These are phyloP conservation scores for Gentiana macrophylla DNA, from an alignment of 257 asterid genomes.

Conservation along the genomic window DNA sequence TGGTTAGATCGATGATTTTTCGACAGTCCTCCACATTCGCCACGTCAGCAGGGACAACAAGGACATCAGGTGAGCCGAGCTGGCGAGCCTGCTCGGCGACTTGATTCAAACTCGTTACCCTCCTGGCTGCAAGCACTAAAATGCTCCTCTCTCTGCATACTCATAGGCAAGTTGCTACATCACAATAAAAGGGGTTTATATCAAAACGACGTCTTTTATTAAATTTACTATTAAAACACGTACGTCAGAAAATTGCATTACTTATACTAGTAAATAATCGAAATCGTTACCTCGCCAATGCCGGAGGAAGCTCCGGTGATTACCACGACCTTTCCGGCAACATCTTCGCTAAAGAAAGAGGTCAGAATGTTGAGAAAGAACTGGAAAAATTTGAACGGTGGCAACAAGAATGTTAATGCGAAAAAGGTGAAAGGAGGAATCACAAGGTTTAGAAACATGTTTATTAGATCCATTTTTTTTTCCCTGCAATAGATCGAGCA, in stretches of 20 bases:
- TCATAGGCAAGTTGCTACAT: conserved; percentile 65
- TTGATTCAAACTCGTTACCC: conserved; percentile 39
- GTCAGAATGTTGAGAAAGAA: no score
- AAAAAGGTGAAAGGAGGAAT: no score
- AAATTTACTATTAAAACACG: no score
- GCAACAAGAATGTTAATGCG: no score
- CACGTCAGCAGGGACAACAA: conserved; percentile 48
- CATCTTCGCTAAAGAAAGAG: conserved; percentile 31
- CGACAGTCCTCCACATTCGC: conserved; percentile 41
- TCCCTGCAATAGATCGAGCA: no score
- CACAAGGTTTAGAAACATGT: no score
- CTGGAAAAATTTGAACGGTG: no score
- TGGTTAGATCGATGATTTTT: conserved; percentile 43
- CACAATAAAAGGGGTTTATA: no score
- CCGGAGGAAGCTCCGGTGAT: conserved; percentile 97
- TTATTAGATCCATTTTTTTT: no score
- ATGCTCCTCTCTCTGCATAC: conserved; percentile 72
- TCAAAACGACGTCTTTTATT: no score
- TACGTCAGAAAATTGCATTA: no score
- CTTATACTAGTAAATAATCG: no score
- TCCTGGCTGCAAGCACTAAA: conserved; percentile 63
- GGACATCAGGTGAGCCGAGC: conserved; percentile 54
- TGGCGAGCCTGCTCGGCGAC: conserved; percentile 46
- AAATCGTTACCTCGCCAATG: conserved; percentile 98
- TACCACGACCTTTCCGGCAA: conserved; percentile 64